Conservation (phyloP, 169 alveolate genomes). For the Eimeria sp. region DNA sequence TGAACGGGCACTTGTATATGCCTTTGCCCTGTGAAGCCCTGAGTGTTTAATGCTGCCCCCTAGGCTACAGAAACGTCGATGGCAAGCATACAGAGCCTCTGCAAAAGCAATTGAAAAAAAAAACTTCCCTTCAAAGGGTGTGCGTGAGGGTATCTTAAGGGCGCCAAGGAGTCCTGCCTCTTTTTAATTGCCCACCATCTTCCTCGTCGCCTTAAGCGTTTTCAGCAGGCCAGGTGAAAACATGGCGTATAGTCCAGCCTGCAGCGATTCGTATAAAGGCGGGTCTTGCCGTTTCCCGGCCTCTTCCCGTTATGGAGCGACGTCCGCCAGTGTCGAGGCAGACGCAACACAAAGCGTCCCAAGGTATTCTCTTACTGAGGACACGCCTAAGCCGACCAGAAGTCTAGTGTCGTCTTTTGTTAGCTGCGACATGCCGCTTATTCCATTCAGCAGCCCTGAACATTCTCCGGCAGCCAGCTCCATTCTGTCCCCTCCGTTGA, state of each 20-base stretch:
- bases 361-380: conserved; percentile 5
- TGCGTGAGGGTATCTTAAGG: background rate
- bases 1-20: background rate
- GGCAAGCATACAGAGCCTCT: background rate
- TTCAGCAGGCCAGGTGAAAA: background rate
- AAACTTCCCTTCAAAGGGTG: background rate
- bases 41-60: background rate
- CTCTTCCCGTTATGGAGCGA: conserved; percentile 55
- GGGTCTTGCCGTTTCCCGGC: background rate
- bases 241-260: conserved; percentile 41
- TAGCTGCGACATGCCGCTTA: conserved; percentile 38
- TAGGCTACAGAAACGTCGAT: background rate
- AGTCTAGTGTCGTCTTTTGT: background rate
- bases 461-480: conserved; percentile 54
- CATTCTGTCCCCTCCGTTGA: background rate
- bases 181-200: background rate
- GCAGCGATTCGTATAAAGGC: conserved; percentile 14
- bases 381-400: conserved; percentile 4
- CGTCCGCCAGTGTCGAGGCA: conserved; percentile 70
- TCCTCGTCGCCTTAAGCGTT: background rate
- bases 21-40: background rate
- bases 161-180: conserved; percentile 12
- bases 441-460: conserved; percentile 69
- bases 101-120: background rate
- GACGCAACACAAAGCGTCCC: conserved; percentile 16